phyloP scores from a whole-genome alignment of 768 basidiomycete species.

The Phallus indusiatus region DNA sequence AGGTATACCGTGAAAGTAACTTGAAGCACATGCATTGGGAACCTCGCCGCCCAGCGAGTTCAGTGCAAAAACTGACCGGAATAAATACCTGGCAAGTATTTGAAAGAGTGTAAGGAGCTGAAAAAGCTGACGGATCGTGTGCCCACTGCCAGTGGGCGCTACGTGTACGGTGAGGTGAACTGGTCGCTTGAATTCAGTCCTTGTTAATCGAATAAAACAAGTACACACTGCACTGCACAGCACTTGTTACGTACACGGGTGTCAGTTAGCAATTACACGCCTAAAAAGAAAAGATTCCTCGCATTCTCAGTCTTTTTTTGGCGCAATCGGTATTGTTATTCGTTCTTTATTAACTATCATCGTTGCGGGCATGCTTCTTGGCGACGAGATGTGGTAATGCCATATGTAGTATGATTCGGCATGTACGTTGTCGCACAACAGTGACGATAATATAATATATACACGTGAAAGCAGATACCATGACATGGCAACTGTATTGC shows the following conservation, averaged over 20 bases:
- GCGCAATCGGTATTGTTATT: neutral
- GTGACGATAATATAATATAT: too few relatives aligned
- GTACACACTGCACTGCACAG: too few relatives aligned
- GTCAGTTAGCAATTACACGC: neutral
- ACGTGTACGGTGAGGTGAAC: neutral
- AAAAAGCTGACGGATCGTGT: neutral
- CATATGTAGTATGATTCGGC: too few relatives aligned
- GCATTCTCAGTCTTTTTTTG: neutral
- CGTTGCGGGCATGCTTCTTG: neutral
- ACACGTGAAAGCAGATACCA: too few relatives aligned
- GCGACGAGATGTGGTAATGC: neutral
- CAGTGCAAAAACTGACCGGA: neutral
- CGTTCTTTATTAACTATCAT: neutral
- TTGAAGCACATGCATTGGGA: conserved; percentile 9
- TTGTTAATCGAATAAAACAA: too few relatives aligned
- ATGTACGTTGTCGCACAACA: too few relatives aligned
- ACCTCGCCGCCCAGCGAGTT: conserved; percentile 2
- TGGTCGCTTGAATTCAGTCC: too few relatives aligned
- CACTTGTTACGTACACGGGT: neutral
- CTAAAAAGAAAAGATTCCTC: neutral
- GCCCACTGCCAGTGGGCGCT: neutral
- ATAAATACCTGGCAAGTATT: neutral
- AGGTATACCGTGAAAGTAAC: neutral
- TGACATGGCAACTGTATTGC: too few relatives aligned
- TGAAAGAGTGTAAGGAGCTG: neutral